phyloP scores from a whole-genome alignment of 352 stramenopile genomes.

The Globisporangium polare region DNA sequence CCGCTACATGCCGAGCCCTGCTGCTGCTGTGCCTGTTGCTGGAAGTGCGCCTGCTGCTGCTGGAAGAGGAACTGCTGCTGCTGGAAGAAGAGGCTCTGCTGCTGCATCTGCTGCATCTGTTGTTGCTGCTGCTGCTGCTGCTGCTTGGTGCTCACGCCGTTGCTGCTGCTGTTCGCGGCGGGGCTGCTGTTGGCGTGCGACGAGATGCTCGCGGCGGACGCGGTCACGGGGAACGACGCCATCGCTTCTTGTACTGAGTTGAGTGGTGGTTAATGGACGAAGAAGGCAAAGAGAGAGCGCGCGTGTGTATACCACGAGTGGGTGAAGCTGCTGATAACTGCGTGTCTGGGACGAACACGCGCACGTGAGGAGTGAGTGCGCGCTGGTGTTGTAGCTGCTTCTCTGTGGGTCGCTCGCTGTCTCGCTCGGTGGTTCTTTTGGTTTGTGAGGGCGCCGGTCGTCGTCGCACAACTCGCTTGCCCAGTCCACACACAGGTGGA shows the following conservation, averaged over 20 bases:
- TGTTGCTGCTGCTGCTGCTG: slow-evolving; percentile 19
- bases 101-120: slow-evolving; percentile 16
- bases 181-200: slow-evolving; percentile 14
- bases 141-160: slow-evolving; percentile 16
- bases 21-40: slow-evolving; percentile 12
- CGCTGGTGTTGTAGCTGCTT: neutral
- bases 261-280: neutral
- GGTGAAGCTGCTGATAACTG: neutral
- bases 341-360: neutral
- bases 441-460: neutral
- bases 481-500: neutral
- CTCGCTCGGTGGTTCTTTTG: neutral
- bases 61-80: slow-evolving; percentile 15
- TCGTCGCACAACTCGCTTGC: neutral
- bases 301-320: neutral
- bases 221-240: slow-evolving; percentile 24
- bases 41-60: slow-evolving; percentile 9
- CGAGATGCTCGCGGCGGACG: slow-evolving; percentile 8
- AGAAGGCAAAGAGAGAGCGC: neutral
- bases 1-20: slow-evolving; percentile 8
- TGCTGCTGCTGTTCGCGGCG: neutral
- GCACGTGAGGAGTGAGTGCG: neutral
- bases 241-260: slow-evolving; percentile 6
- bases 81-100: slow-evolving; percentile 4
- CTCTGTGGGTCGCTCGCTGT: neutral